phyloP scores from a whole-genome alignment of 2,329 filamentous ascomycete species.

The Beauveria australis region DNA sequence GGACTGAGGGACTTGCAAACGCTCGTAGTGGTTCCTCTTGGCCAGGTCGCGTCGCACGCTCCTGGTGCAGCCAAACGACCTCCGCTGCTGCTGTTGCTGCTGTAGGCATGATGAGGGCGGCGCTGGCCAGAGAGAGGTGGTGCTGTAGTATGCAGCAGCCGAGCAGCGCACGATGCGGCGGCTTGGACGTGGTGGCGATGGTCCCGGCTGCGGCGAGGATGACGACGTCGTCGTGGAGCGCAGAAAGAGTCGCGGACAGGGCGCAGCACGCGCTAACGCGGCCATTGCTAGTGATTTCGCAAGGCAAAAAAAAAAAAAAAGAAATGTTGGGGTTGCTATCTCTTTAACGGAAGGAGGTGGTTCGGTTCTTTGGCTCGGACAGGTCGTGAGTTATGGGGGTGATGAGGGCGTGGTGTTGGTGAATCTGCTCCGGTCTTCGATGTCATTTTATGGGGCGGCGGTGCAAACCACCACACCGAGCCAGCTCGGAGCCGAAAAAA shows the following conservation, averaged over 20 bases:
- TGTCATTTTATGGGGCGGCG: slow-evolving; percentile 10
- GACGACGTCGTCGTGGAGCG: neutral
- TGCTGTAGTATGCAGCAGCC: neutral
- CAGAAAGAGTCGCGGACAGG: neutral
- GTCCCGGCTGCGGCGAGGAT: neutral
- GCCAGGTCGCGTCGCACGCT: slow-evolving; percentile 17
- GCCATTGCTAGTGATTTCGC: neutral
- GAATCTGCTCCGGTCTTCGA: neutral
- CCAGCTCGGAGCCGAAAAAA: slow-evolving; percentile 1
- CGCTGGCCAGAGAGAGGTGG: neutral
- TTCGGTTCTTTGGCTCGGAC: neutral
- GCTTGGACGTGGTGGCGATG: neutral
- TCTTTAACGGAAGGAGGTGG: neutral
- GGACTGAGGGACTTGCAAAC: slow-evolving; percentile 60
- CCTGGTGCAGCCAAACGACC: slow-evolving; percentile 17
- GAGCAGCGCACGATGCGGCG: neutral
- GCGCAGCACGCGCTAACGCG: neutral
- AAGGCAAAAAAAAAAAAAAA: too few relatives aligned
- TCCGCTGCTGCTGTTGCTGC: slow-evolving; percentile 15
- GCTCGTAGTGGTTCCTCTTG: slow-evolving; percentile 68
- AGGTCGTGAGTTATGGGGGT: neutral
- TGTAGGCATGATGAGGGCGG: neutral
- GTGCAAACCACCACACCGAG: neutral
- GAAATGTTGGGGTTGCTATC: neutral
- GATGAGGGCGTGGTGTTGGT: neutral